Percentiles rank a stretch among this genome's conserved stretches.
Conservation (phyloP, 352 stramenopile genomes). For the Plasmopara viticola region DNA sequence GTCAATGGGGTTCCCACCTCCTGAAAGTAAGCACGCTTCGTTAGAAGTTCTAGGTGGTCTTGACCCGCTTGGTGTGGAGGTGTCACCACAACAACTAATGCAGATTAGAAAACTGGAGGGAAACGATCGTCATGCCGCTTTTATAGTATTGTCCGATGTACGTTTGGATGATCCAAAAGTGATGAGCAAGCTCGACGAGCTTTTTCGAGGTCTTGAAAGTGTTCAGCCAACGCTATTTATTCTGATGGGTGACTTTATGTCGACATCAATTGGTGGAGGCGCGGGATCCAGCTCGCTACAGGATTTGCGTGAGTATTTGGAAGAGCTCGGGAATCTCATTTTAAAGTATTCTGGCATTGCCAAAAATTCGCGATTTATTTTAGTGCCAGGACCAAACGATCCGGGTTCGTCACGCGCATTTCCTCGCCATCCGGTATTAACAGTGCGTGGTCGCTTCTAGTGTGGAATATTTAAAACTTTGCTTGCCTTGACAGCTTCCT, state of each 20-base stretch:
- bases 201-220: conserved; percentile 86
- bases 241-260: conserved; percentile 93
- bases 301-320: conserved; percentile 81
- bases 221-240: conserved; percentile 84
- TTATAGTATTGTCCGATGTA: conserved; percentile 92
- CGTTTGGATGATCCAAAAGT: conserved; percentile 90
- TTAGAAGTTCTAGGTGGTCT: conserved; percentile 62
- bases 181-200: conserved; percentile 81
- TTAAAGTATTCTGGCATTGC: conserved; percentile 77
- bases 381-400: conserved; percentile 91
- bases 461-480: conserved; percentile 1
- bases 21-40: conserved; percentile 79
- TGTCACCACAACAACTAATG: conserved; percentile 70
- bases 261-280: conserved; percentile 64
- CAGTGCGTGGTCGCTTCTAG: background rate
- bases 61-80: conserved; percentile 78
- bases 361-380: conserved; percentile 83
- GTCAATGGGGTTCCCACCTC: conserved; percentile 87
- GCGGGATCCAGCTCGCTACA: conserved; percentile 59
- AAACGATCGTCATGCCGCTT: conserved; percentile 79
- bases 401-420: conserved; percentile 76
- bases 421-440: conserved; percentile 62
- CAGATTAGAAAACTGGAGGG: conserved; percentile 78
- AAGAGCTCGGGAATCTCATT: conserved; percentile 89
- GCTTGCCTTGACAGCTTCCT: conserved; percentile 37